Evolutionary conservation across 2,329 filamentous ascomycete genomes (phyloP), one percentile per base, ranked within the genome.

Genomic region (Ilyonectria destructans): DNA sequence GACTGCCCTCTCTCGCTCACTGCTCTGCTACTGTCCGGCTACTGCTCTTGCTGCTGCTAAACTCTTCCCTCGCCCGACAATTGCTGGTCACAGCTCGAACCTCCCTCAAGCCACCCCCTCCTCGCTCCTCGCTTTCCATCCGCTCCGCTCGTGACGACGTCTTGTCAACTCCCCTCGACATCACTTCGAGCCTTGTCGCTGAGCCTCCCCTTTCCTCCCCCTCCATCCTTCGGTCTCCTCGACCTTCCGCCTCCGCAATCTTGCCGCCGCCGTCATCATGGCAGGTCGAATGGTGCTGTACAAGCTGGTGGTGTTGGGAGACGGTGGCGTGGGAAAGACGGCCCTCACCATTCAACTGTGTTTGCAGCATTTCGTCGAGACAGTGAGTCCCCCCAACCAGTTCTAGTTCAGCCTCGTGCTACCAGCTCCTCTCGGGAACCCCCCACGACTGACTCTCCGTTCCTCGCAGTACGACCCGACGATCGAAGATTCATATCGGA

Each of bases 281-380:
- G 91, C 93, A 85, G 93, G 93, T 79, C 95, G 96, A 87, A 97
- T 97, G 94, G 95, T 95, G 80, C 85, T 97, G 82, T 97, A 97
- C 87, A 97, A 97, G 85, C 85, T 97, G 88, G 95, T 97, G 89
- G 95, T 97, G 84, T 86, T 97, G 72, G 95, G 95, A 77, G 95
- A 97, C 81, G 95, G 95, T 85, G 95, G 95, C 83, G 95, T 97
- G 70, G 95, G 95, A 76, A 97, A 97, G 85, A 97, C 95, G 58
- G 95, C 95, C 78, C 86, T 97, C 80, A 97, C 95, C 66, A 97
- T 97, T 80, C 95, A 99, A 91, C 88, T 99, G 77, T 98, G 96
- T 82, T 85, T 98, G 79, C 97, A 98, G 83, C 96, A 99, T 84
- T 99, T 99, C 81, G 95, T 98, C 78, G 96, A 98, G 85, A 98